Percentiles rank a stretch among this genome's conserved stretches.
Conservation (phyloP, 768 basidiomycete genomes). For the Rhizopogon vesiculosus region DNA sequence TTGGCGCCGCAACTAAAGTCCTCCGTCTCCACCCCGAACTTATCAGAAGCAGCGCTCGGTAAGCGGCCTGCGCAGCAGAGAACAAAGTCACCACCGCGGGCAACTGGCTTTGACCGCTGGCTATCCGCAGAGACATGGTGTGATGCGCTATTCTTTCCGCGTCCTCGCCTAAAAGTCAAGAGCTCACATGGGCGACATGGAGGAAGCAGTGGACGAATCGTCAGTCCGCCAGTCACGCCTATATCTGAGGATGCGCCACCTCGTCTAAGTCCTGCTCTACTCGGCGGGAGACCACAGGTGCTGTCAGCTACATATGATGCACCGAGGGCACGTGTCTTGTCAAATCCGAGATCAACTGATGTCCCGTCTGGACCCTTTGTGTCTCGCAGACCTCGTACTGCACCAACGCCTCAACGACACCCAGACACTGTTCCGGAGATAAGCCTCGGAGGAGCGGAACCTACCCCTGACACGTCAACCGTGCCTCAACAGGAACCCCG, state of each 20-base stretch:
- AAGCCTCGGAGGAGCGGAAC: neutral
- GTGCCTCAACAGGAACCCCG: slow-evolving; percentile 47
- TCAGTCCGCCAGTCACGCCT: slow-evolving; percentile 49
- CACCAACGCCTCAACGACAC: neutral
- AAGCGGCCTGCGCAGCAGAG: slow-evolving; percentile 6
- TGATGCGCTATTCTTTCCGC: slow-evolving; percentile 72
- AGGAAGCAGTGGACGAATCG: slow-evolving; percentile 27
- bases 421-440: neutral
- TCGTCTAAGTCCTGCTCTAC: neutral
- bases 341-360: slow-evolving; percentile 21
- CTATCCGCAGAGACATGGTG: slow-evolving; percentile 77
- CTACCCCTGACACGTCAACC: neutral
- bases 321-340: slow-evolving; percentile 1
- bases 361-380: slow-evolving; percentile 7
- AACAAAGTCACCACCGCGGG: slow-evolving; percentile 17
- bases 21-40: slow-evolving; percentile 64
- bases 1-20: slow-evolving; percentile 33
- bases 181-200: slow-evolving; percentile 19
- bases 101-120: slow-evolving; percentile 54
- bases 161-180: slow-evolving; percentile 62
- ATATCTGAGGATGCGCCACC: slow-evolving; percentile 19
- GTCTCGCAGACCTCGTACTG: slow-evolving; percentile 1
- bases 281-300: slow-evolving; percentile 16
- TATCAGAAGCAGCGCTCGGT: slow-evolving; percentile 28
- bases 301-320: slow-evolving; percentile 8